Percentiles rank a stretch among this genome's conserved stretches.
Evolutionary conservation across 2,329 filamentous ascomycete species (phyloP).

Genomic region (Sporothrix protearum): DNA sequence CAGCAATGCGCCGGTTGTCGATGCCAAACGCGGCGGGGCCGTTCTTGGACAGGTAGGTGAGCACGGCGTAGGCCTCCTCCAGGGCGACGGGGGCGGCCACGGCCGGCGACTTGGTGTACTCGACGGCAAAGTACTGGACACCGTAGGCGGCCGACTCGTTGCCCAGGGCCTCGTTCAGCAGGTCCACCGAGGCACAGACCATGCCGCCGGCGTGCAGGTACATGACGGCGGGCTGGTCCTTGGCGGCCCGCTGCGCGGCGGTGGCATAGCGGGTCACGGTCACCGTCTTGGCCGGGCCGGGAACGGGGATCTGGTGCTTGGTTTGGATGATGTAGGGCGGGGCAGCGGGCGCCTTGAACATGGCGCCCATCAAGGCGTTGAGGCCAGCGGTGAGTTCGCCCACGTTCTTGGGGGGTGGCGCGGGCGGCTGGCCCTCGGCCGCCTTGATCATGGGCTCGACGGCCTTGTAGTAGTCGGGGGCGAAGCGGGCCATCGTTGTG

Average conservation of each 20-base stretch:
- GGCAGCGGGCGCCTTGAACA: neutral
- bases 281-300: conserved; percentile 23
- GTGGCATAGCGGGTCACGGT: conserved; percentile 27
- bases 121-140: conserved; percentile 37
- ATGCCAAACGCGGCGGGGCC: conserved; percentile 28
- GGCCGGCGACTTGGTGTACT: conserved; percentile 51
- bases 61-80: conserved; percentile 38
- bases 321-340: conserved; percentile 22
- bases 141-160: conserved; percentile 24
- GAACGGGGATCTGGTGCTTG: conserved; percentile 17
- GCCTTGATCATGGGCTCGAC: conserved; percentile 23
- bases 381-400: conserved; percentile 16
- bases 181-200: conserved; percentile 28
- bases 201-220: conserved; percentile 34
- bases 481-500: conserved; percentile 15
- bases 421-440: neutral
- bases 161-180: conserved; percentile 26
- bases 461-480: conserved; percentile 26
- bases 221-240: conserved; percentile 26
- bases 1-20: conserved; percentile 31
- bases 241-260: neutral
- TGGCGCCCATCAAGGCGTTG: neutral
- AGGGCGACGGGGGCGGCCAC: conserved; percentile 44
- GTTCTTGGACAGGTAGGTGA: conserved; percentile 37
- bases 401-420: conserved; percentile 13